A percentile compares a stretch with the other conserved stretches of the same genome.
phyloP scores from a whole-genome alignment of 108 stramenopile genomes.

The Nitzschia sp. region DNA sequence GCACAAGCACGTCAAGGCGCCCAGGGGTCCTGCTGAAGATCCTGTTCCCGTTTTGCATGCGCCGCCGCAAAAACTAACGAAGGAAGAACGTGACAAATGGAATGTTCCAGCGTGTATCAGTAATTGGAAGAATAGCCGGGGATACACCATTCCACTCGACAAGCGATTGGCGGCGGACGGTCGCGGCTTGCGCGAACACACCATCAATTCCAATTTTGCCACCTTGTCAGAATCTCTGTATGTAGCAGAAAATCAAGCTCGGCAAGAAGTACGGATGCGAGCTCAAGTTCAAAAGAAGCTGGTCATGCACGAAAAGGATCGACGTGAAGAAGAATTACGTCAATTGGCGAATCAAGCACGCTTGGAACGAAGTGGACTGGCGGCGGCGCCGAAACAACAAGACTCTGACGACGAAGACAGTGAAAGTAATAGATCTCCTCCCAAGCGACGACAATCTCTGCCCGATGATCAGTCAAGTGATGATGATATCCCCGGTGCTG shows the following conservation, averaged over 20 bases:
- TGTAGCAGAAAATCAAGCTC: slow-evolving; percentile 94
- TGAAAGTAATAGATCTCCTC: not conserved
- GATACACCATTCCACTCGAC: slow-evolving; percentile 98
- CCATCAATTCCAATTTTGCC: slow-evolving; percentile 96
- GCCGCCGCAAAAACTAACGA: slow-evolving; percentile 76
- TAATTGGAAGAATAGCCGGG: slow-evolving; percentile 98
- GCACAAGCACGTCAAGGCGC: slow-evolving; percentile 97
- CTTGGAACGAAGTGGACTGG: slow-evolving; percentile 77
- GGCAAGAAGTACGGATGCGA: slow-evolving; percentile 92
- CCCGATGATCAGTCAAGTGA: slow-evolving; percentile 20
- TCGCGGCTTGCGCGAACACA: slow-evolving; percentile 89
- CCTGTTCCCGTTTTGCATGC: slow-evolving; percentile 89
- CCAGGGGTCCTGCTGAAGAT: slow-evolving; percentile 90
- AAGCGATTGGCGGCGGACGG: slow-evolving; percentile 99
- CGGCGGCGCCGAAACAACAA: not conserved
- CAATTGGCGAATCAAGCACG: slow-evolving; percentile 92
- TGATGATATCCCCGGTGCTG: slow-evolving; percentile 24
- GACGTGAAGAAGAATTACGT: slow-evolving; percentile 91
- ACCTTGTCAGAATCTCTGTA: slow-evolving; percentile 92
- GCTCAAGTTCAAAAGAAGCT: slow-evolving; percentile 90
- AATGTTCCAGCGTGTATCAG: slow-evolving; percentile 98
- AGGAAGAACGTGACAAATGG: slow-evolving; percentile 94
- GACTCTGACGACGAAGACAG: slow-evolving; percentile 7
- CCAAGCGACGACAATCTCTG: not conserved
- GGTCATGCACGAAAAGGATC: slow-evolving; percentile 81